Evolutionary conservation across 495 filamentous ascomycete genomes (phyloP).

Genomic region (Hypoxylon cercidicola): DNA sequence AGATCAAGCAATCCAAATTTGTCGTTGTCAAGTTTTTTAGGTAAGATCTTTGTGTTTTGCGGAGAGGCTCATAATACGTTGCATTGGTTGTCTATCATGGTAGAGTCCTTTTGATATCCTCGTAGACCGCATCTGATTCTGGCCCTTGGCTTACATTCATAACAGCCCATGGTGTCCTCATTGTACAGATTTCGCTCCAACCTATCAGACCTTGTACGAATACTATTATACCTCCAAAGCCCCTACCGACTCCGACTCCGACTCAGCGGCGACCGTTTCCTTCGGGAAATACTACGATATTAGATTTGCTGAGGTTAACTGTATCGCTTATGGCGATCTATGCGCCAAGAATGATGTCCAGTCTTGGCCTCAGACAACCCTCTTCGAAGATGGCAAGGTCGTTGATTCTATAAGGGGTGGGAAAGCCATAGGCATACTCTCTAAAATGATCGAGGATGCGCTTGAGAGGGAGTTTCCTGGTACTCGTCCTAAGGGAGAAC

Average conservation of each 20-base stretch:
- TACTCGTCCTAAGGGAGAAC: conserved; percentile 67
- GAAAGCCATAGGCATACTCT: conserved; percentile 69
- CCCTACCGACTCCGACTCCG: conserved; percentile 45
- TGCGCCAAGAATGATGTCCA: conserved; percentile 72
- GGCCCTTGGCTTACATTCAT: conserved; percentile 16
- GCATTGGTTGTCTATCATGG: conserved; percentile 11
- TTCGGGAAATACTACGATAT: conserved; percentile 86
- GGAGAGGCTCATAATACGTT: conserved; percentile 1
- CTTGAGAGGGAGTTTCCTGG: conserved; percentile 84
- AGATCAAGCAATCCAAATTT: conserved; percentile 53
- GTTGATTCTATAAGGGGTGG: conserved; percentile 68
- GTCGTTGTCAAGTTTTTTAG: conserved; percentile 62
- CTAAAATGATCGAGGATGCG: conserved; percentile 76
- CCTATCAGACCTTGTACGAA: conserved; percentile 93
- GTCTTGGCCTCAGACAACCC: conserved; percentile 76
- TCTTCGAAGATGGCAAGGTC: conserved; percentile 83
- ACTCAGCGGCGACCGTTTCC: conserved; percentile 29
- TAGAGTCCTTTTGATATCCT: neutral
- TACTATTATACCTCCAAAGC: conserved; percentile 92
- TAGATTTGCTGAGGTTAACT: conserved; percentile 87
- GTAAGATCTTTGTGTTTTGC: conserved; percentile 38
- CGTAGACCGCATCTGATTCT: neutral
- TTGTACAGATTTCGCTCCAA: conserved; percentile 82
- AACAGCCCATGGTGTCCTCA: conserved; percentile 74
- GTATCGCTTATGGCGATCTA: conserved; percentile 78